These are phyloP conservation scores for Pichia kluyveri DNA, from an alignment of 805 yeast species.

Conservation along the genomic window DNA sequence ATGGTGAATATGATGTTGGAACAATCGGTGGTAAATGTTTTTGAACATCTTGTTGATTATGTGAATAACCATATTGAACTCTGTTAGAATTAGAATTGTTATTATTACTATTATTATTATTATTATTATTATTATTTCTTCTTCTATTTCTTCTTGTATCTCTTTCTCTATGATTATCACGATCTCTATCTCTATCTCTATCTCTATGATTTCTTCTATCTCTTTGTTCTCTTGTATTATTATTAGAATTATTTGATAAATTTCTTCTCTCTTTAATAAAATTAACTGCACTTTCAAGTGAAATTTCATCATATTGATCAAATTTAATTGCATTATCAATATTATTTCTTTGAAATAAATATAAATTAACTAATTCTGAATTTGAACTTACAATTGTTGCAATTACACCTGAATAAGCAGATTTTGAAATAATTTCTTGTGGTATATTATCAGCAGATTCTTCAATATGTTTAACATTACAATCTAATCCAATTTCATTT, in stretches of 20 bases:
- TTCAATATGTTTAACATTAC: conserved; percentile 20
- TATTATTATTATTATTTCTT: not conserved
- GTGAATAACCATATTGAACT: conserved; percentile 2
- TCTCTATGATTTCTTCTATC: conserved; percentile 1
- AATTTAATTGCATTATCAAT: conserved; percentile 64
- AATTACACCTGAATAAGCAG: conserved; percentile 70
- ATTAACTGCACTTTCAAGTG: conserved; percentile 56
- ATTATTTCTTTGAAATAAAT: conserved; percentile 57
- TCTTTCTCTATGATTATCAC: conserved; percentile 6
- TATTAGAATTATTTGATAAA: conserved; percentile 1
- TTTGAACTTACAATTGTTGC: conserved; percentile 56
- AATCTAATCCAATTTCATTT: conserved; percentile 28
- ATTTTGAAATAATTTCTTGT: conserved; percentile 51
- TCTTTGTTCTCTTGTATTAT: not conserved
- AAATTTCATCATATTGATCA: conserved; percentile 73
- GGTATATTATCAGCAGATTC: conserved; percentile 25
- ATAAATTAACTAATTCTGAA: conserved; percentile 52
- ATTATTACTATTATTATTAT: too few species aligned
- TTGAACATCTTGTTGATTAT: conserved; percentile 7
- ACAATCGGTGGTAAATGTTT: conserved; percentile 9
- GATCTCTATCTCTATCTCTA: conserved; percentile 1
- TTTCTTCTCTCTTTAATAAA: conserved; percentile 35
- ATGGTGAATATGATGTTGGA: conserved; percentile 1
- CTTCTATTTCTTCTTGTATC: conserved; percentile 5
- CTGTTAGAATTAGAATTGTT: not conserved